These are phyloP conservation scores for Tremella fuciformis DNA, from an alignment of 768 basidiomycete species.

Conservation along the genomic window DNA sequence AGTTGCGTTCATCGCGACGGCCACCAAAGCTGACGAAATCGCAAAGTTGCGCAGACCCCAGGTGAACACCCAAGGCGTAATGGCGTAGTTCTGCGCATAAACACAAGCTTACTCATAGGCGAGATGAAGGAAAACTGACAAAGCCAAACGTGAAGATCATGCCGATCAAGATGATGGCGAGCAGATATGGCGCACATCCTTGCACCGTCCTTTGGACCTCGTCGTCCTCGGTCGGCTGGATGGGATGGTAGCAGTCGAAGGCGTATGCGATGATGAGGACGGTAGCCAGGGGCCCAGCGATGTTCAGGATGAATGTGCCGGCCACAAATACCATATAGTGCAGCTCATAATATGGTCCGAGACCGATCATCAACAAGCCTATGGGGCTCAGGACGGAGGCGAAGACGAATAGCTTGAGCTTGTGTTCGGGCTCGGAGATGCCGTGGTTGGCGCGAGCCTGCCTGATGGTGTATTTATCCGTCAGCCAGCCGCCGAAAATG, in stretches of 20 bases:
- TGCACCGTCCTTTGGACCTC: constrained; percentile 16
- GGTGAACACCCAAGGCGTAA: constrained; percentile 21
- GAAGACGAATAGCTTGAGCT: constrained; percentile 19
- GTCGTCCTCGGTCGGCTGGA: constrained; percentile 6
- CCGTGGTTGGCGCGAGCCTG: constrained; percentile 19
- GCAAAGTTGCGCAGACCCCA: constrained; percentile 19
- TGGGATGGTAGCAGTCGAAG: constrained; percentile 23
- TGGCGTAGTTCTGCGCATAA: constrained; percentile 19
- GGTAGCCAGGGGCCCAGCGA: constrained; percentile 21
- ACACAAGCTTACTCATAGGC: too few species aligned
- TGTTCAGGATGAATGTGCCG: constrained; percentile 14
- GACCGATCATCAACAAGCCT: constrained; percentile 27
- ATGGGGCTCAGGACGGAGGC: constrained; percentile 15
- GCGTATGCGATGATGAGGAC: constrained; percentile 22
- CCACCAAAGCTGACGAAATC: constrained; percentile 16
- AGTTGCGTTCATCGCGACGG: constrained; percentile 13
- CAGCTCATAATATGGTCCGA: constrained; percentile 25
- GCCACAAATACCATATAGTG: constrained; percentile 31
- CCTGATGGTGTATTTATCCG: constrained; percentile 15
- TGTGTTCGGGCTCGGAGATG: constrained; percentile 25
- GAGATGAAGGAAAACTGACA: too few species aligned
- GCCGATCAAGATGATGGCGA: too few species aligned
- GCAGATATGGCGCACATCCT: constrained; percentile 19
- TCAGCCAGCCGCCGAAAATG: constrained; percentile 15
- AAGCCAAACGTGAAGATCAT: too few species aligned